These are phyloP conservation scores for Cercospora sp. DNA, from an alignment of 2,329 filamentous ascomycete genomes.

Conservation along the genomic window DNA sequence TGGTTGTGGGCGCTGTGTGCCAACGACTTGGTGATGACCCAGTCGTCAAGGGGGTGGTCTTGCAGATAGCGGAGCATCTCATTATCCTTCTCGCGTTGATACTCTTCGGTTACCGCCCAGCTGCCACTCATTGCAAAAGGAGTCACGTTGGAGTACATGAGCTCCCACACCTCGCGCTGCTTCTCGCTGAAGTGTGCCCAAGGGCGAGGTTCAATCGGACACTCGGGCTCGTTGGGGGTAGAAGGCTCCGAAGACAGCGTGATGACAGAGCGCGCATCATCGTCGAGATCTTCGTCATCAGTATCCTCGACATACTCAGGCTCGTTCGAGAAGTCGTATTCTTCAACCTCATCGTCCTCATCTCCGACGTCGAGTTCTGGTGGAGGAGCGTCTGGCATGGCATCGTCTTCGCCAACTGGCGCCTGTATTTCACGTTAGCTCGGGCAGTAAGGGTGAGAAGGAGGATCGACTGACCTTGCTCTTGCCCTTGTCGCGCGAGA, in stretches of 20 bases:
- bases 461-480: not conserved
- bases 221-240: constrained; percentile 9
- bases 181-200: constrained; percentile 28
- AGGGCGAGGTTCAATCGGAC: constrained; percentile 23
- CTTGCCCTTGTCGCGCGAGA: not conserved
- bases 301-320: constrained; percentile 24
- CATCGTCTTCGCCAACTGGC: not conserved
- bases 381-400: constrained; percentile 5
- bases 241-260: constrained; percentile 26
- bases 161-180: constrained; percentile 28
- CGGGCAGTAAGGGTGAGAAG: not conserved
- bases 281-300: constrained; percentile 24
- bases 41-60: constrained; percentile 32
- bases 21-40: constrained; percentile 31
- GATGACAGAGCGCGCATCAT: constrained; percentile 30
- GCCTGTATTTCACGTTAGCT: not conserved
- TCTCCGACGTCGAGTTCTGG: not conserved
- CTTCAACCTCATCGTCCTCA: constrained; percentile 30
- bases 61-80: constrained; percentile 35
- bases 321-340: constrained; percentile 19
- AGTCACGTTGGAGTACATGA: constrained; percentile 30
- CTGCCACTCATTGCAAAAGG: constrained; percentile 23
- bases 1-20: constrained; percentile 28
- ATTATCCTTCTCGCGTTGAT: constrained; percentile 33
- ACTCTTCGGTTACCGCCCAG: constrained; percentile 34